Base-by-base conservation (phyloP, 2,329 filamentous ascomycete species). In the Cercospora janseana region DNA sequence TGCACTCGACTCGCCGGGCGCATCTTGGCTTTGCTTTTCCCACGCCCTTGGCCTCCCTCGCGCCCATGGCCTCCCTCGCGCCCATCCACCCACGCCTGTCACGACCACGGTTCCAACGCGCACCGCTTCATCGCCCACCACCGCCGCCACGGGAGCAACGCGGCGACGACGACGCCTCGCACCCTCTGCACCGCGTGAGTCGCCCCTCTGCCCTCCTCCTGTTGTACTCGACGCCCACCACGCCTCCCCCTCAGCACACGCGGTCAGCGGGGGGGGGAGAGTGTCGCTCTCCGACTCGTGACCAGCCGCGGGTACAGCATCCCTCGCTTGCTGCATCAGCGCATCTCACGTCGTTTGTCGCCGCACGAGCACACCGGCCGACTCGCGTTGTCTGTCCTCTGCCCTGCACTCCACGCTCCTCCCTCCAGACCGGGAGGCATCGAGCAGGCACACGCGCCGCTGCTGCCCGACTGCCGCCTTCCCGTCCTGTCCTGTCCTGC, bases 401-500 rank as follows among this genome's bases (percentile, higher is more conserved):
- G 29, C 29, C 20, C n/a, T n/a, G n/a, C n/a, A n/a, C n/a, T n/a
- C n/a, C n/a, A n/a, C n/a, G n/a, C n/a, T n/a, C n/a, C n/a, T n/a
- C n/a, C n/a, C n/a, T n/a, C n/a, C n/a, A n/a, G n/a, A n/a, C n/a
- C n/a, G n/a, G n/a, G n/a, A n/a, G n/a, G n/a, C n/a, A n/a, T n/a
- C n/a, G n/a, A n/a, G n/a, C n/a, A n/a, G n/a, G 31, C 31, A 34
- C 15, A 41, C 12, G 20, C 27, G 38, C 20, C 21, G 26, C 27
- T 35, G 44, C 44, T 18, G 44, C 44, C 32, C 32, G 44, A 46
- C 38, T 12, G 44, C 38, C 44, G 32, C n/a, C n/a, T n/a, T 28
- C 18, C 35, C 21, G 10, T 2, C 31, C 31, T 16, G 15, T 15
- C n/a, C n/a, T n/a, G n/a, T 38, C 35, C 13, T 47, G 44, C 44